Evolutionary conservation across 1,284 basidiomycete genomes (phyloP), one percentile per base, ranked within the genome.

Genomic region (Rhodotorula sp.): DNA sequence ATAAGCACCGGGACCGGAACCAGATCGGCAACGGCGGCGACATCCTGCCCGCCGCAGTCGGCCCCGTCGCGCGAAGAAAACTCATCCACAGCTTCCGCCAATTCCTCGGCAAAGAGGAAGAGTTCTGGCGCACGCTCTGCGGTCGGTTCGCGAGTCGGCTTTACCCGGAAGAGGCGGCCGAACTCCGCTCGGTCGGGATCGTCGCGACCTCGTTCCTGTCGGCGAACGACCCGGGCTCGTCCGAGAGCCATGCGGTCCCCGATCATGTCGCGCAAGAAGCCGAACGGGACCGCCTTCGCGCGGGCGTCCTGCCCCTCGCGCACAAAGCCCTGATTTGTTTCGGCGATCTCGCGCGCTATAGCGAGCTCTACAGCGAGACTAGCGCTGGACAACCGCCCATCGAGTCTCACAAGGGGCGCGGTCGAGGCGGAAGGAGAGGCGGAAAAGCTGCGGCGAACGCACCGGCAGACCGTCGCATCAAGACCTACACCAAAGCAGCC

Each of bases 261-360:
- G 42, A 54, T 30, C 29, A 60, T 57, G 56, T 51, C 20, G n/a
- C 30, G 4, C 26, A 26, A n/a, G 55, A 67, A 1, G 24, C 29
- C 18, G 66, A 73, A 71, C 85, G 84, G 66, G 87, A 88, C 76
- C 86, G 86, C 26, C 82, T 84, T 3, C 85, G 87, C 65, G 84
- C 83, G 55, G 77, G 91, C 33, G 85, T 86, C 46, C 63, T 79
- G 10, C 22, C 88, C 6, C 71, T 91, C 56, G 83, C 95, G 55
- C 90, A 90, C 82, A 96, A 95, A 81, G 88, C 89, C 5, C 83
- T 98, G 62, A 89, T 97, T 44, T 97, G 89, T 80, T 86, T 96
- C 29, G 95, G 95, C 24, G 95, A 99, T 79, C 87, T 99, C 58
- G 91, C 92, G 72, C 85, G 95, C 46, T 99, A 99, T 81, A 86